Percentiles rank a stretch among this genome's conserved stretches.
These are phyloP conservation scores for Phytophthora citricola DNA, from an alignment of 352 stramenopile genomes.

Conservation along the genomic window DNA sequence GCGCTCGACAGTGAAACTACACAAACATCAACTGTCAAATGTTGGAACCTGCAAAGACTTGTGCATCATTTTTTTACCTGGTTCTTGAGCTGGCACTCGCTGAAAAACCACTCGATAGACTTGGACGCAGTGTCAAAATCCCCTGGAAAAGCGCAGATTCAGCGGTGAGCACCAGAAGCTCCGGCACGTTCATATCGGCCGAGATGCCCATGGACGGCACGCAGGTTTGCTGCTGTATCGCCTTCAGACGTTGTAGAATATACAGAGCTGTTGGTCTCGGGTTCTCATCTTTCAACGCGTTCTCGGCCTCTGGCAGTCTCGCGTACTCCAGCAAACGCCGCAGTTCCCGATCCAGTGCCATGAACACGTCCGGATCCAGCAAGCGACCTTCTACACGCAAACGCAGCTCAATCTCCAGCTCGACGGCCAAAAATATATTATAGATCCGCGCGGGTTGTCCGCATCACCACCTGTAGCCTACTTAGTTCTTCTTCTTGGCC, in stretches of 20 bases:
- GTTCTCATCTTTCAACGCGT: constrained; percentile 16
- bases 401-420: constrained; percentile 47
- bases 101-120: constrained; percentile 77
- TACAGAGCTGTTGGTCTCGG: constrained; percentile 34
- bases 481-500: constrained; percentile 94
- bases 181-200: constrained; percentile 52
- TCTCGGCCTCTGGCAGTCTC: constrained; percentile 39
- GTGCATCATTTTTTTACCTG: constrained; percentile 51
- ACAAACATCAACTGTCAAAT: constrained; percentile 5
- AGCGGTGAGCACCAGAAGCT: constrained; percentile 81
- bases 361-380: constrained; percentile 18
- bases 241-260: constrained; percentile 48
- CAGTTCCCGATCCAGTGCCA: constrained; percentile 65
- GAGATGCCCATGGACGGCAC: constrained; percentile 36
- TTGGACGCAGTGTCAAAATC: constrained; percentile 68
- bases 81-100: constrained; percentile 66
- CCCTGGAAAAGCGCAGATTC: constrained; percentile 71
- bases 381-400: constrained; percentile 27
- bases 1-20: constrained; percentile 89
- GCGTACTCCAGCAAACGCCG: constrained; percentile 56
- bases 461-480: constrained; percentile 5
- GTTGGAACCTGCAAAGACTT: neutral
- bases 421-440: constrained; percentile 76
- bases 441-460: constrained; percentile 30
- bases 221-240: constrained; percentile 42